Base-by-base conservation (phyloP, 352 stramenopile genomes). In the Stramenopiles sp. region DNA sequence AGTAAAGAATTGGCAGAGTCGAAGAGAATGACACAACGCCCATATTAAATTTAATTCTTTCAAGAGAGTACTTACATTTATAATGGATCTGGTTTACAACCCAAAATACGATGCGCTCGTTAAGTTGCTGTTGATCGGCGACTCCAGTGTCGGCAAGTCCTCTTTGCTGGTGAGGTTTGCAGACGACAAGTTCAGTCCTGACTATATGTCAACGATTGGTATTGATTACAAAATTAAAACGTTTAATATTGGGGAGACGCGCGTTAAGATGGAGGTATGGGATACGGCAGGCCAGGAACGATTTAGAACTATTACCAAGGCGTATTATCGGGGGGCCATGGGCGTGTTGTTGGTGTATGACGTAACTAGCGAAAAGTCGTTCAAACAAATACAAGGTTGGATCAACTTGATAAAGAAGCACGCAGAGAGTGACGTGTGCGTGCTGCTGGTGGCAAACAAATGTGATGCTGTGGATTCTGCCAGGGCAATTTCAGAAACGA, bases 341-440 rank as follows among this genome's bases (percentile, higher is more conserved):
- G 88, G 87, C 32, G 89, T 88, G 37, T 88, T 96, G 83, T 83
- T 96, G 74, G 88, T 95, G 31, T 96, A 95, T 79, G 89, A 96
- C 78, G 89, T 95, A 63, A 94, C 89, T 43, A 89, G 91, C 76
- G 82, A 88, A 73, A 81, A 79, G 31, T 91, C 86, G 31, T 92
- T 92, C 74, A 86, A 92, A 74, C 82, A 91, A 76, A 83, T 91
- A 1, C 82, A 78, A 1, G 82, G 83, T 31, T 71, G 53, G 53
- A 71, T 71, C 31, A 71, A 71, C 33, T 35, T 35, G 35, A 71
- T 71, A 4, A 71, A 71, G 35, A 33, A 71, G 53, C 33, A 71
- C 33, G 35, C 53, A 6, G 53, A 71, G 6, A 71, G 35, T 71
- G 35, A 31, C 35, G 31, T 33, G 35, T 33, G 35, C 33, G 53